Percentiles rank a stretch among this genome's conserved stretches.
Evolutionary conservation across 176 grass and related monocot species (phyloP).

Genomic region (Oryza brachyantha): DNA sequence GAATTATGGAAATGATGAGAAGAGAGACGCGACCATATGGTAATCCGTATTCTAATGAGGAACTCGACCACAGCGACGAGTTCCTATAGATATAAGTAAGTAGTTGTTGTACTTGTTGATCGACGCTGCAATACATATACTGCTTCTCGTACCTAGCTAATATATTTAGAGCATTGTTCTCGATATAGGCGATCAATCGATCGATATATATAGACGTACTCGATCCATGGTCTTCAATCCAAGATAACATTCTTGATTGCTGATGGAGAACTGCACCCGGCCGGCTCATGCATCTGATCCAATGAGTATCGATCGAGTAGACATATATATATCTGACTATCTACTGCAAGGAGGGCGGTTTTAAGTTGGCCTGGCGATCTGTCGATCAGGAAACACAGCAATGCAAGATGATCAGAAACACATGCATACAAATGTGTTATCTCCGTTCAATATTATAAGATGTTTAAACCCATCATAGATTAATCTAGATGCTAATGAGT

Average conservation of each 20-base stretch:
- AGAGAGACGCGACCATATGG: constrained; percentile 3
- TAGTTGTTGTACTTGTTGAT: not conserved
- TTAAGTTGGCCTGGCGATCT: constrained; percentile 53
- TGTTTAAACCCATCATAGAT: no score
- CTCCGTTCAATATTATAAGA: no score
- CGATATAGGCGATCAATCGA: constrained; percentile 17
- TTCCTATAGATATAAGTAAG: not conserved
- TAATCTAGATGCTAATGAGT: no score
- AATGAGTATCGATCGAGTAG: not conserved
- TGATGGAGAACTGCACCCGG: constrained; percentile 24
- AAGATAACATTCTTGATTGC: not conserved
- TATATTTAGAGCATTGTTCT: constrained; percentile 9
- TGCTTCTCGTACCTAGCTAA: constrained; percentile 17
- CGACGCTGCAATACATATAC: constrained; percentile 29
- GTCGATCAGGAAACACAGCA: not conserved
- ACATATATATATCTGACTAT: constrained; percentile 1
- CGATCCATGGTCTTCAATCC: not conserved
- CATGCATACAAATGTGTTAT: not conserved
- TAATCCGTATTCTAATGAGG: constrained; percentile 7
- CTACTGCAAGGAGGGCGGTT: not conserved
- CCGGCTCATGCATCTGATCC: constrained; percentile 24
- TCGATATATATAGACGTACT: not conserved
- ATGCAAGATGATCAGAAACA: constrained; percentile 25
- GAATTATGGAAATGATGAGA: constrained; percentile 10
- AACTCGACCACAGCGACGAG: not conserved